Percentiles rank a stretch among this genome's conserved stretches.
Conservation (phyloP, 2,329 filamentous ascomycete species). For the Paecilomyces formosus region DNA sequence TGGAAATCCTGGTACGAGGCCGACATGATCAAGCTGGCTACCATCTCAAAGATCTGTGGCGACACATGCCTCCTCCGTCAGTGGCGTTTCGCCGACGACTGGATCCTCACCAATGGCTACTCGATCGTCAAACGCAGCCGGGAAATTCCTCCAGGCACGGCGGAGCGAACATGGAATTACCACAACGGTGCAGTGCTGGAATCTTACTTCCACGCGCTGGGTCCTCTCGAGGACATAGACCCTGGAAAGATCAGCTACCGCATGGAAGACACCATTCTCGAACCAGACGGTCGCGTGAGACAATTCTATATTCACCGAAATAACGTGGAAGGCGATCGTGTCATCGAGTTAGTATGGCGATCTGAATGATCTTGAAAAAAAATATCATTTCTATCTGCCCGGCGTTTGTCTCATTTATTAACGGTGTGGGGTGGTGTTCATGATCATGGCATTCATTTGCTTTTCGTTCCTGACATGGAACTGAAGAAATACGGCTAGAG, state of each 20-base stretch:
- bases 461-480: neutral
- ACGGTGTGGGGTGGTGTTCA: neutral
- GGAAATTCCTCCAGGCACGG: constrained; percentile 31
- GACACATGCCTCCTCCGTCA: constrained; percentile 50
- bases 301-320: constrained; percentile 50
- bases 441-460: too few species aligned
- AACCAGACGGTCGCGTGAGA: constrained; percentile 39
- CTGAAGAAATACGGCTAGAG: too few species aligned
- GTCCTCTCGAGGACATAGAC: constrained; percentile 40
- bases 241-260: constrained; percentile 47
- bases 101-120: constrained; percentile 54
- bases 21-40: constrained; percentile 45
- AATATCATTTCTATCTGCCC: neutral
- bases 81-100: constrained; percentile 40
- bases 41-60: constrained; percentile 47
- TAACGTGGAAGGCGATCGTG: constrained; percentile 29
- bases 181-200: constrained; percentile 34
- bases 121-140: constrained; percentile 47
- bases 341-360: constrained; percentile 34
- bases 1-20: constrained; percentile 55
- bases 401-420: neutral
- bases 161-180: constrained; percentile 49
- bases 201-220: constrained; percentile 47
- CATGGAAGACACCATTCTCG: constrained; percentile 39
- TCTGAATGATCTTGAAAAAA: neutral